These are phyloP conservation scores for Ramicandelaber brevisporus DNA, from an alignment of 192 early-diverging fungal species.

Conservation along the genomic window DNA sequence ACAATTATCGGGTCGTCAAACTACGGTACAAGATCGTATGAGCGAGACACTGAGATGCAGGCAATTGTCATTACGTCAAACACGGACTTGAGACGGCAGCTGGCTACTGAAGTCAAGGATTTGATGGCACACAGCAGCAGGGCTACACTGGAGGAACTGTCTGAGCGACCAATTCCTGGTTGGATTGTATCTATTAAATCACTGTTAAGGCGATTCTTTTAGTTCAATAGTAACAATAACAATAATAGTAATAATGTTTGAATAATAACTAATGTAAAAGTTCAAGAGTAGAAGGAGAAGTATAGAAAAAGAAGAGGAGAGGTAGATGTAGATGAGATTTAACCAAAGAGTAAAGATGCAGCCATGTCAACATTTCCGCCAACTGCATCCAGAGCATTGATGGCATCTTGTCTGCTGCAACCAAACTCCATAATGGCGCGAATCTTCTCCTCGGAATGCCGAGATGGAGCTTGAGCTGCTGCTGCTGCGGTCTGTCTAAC, in stretches of 20 bases:
- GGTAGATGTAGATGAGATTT: neutral
- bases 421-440: constrained; percentile 51
- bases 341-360: constrained; percentile 56
- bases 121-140: too few species aligned
- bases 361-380: constrained; percentile 72
- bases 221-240: too few species aligned
- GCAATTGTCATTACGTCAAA: constrained; percentile 46
- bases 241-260: too few species aligned
- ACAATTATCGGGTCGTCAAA: constrained; percentile 85
- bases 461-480: constrained; percentile 2
- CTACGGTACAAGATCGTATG: constrained; percentile 72
- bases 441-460: constrained; percentile 40
- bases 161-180: too few species aligned
- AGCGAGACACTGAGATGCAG: constrained; percentile 79
- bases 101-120: constrained; percentile 31
- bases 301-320: too few species aligned
- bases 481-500: neutral
- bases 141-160: too few species aligned
- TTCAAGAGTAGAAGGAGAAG: too few species aligned
- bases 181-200: too few species aligned
- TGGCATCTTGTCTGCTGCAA: constrained; percentile 47
- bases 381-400: constrained; percentile 46
- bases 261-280: too few species aligned
- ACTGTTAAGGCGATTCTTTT: too few species aligned
- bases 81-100: constrained; percentile 13